Conservation (phyloP, 1,139 yeast species). For the Yamadazyma friedrichii region DNA sequence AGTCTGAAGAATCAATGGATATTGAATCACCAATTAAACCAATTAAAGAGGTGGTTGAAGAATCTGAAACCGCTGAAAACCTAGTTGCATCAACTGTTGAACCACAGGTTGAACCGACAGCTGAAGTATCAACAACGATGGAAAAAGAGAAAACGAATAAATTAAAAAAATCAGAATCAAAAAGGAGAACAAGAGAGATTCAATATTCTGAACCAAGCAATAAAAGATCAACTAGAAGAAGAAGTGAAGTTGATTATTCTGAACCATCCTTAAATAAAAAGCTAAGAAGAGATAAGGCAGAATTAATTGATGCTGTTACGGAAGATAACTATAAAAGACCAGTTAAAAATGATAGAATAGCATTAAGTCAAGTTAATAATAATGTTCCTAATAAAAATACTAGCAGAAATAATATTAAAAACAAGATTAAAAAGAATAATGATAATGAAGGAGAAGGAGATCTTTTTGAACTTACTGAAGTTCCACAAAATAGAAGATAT, state of each 20-base stretch:
- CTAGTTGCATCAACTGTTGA: not conserved
- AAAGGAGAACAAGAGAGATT: not conserved
- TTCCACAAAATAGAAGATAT: constrained; percentile 13
- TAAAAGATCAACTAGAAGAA: constrained; percentile 13
- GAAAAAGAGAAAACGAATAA: not conserved
- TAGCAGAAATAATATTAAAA: constrained; percentile 1
- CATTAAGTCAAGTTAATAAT: constrained; percentile 6
- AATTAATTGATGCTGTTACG: constrained; percentile 54
- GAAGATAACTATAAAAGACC: constrained; percentile 20
- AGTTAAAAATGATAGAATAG: constrained; percentile 4
- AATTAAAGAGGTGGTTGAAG: not conserved
- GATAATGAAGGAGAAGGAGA: not conserved
- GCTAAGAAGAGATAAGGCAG: constrained; percentile 66
- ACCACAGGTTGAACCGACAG: not conserved
- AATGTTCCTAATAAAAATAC: constrained; percentile 7
- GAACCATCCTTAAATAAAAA: constrained; percentile 67
- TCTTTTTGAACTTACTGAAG: constrained; percentile 5
- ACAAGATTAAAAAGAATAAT: not conserved
- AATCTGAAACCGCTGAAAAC: not conserved
- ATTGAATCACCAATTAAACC: not conserved
- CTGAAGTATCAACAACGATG: not conserved
- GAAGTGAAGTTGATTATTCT: constrained; percentile 57
- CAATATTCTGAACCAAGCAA: not conserved
- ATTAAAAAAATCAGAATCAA: not conserved
- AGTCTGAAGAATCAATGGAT: not conserved